phyloP scores from a whole-genome alignment of 2,329 filamentous ascomycete genomes.

The Microdochium trichocladiopsis region DNA sequence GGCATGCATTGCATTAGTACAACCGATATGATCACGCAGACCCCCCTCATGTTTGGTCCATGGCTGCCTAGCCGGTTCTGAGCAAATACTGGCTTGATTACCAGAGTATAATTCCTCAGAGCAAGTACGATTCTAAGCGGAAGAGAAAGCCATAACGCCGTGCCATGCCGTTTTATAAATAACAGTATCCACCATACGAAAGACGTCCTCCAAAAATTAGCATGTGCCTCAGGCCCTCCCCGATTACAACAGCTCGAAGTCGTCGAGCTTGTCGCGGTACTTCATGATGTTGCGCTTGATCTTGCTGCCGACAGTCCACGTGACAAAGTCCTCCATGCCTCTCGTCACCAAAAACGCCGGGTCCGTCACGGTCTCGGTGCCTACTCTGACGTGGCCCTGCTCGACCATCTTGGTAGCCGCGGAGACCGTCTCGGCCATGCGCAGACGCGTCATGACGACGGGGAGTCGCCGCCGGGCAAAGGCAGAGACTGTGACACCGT shows the following conservation, averaged over 20 bases:
- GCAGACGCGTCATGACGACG: conserved; percentile 82
- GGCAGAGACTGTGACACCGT: conserved; percentile 80
- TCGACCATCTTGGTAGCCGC: conserved; percentile 84
- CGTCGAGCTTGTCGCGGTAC: conserved; percentile 90
- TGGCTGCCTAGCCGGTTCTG: too few relatives aligned
- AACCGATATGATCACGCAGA: neutral
- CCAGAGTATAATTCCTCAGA: too few relatives aligned
- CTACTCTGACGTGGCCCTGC: conserved; percentile 87
- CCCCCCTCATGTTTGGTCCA: neutral
- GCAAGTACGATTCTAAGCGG: too few relatives aligned
- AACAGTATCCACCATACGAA: neutral
- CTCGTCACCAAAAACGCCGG: conserved; percentile 83
- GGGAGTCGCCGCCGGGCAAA: conserved; percentile 79
- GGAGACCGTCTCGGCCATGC: conserved; percentile 88
- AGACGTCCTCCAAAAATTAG: neutral
- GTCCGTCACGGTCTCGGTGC: conserved; percentile 84
- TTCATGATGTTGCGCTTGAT: conserved; percentile 94
- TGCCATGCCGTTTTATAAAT: conserved; percentile 5
- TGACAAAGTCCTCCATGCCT: conserved; percentile 92
- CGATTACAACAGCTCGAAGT: conserved; percentile 78
- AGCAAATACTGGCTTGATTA: too few relatives aligned
- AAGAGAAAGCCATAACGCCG: conserved; percentile 16
- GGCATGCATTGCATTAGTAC: too few relatives aligned
- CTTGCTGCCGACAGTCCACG: conserved; percentile 94
- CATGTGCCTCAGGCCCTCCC: neutral